Base-by-base conservation (phyloP, 768 basidiomycete genomes). In the Auricularia cornea region DNA sequence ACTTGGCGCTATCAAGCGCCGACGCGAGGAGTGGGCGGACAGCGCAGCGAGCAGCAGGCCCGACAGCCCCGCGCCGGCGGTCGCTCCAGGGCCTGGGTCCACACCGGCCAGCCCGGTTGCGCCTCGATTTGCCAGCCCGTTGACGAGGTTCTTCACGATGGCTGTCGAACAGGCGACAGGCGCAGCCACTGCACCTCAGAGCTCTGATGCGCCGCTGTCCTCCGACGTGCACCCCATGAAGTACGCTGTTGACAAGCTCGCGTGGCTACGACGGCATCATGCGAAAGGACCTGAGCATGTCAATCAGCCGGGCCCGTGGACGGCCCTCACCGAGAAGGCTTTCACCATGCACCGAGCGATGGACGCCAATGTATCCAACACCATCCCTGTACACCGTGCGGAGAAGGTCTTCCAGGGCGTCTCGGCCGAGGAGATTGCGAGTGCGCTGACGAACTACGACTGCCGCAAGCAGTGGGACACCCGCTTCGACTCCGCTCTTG, bases 341-440 rank as follows among this genome's bases (percentile, higher is more conserved):
- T 74, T 94, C 35, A 78, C 87, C 3, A 81, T 96, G 18, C 84
- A 90, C 65, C 86, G 87, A 69, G 89, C 89, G 70, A 73, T 87
- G n/a, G 82, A 84, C 6, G 81, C 89, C 0, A 86, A 89, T 61
- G 82, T 96, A 5, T 96, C 93, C 4, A 80, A 88, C 1, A 78
- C 84, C 60, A 84, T 94, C 33, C 92, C 93, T 0, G 85, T 98
- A 3, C 88, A 93, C 73, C 88, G 87, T 68, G 94, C 91, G 0
- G 86, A 89, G 70, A 91, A 92, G 74, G 92, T 98, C 65, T 88
- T 98, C 59, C 91, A 98, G 71, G 94, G 94, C 3, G 84, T 95
- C 12, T 90, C 93, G 1, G 94, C 94, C 1, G 95, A 97, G 70
- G 96, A 99, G 72, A 79, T 98, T 38, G 87, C 85, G 0, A 80